A percentile compares a stretch with the other conserved stretches of the same genome.
phyloP scores from a whole-genome alignment of 805 yeast species.

The Candida namnaoensis region DNA sequence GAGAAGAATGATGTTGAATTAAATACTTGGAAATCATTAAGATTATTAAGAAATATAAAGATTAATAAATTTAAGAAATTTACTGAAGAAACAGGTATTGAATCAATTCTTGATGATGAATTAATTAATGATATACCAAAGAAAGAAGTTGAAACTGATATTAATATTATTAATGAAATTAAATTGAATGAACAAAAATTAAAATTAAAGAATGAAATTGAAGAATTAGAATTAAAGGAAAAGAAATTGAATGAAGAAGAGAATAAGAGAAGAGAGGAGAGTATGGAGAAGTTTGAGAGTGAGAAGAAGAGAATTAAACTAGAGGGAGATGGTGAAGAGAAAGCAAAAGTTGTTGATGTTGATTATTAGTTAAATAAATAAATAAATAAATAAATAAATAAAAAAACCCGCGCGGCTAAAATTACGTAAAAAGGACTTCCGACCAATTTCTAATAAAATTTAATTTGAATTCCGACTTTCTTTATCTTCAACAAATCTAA shows the following conservation, averaged over 20 bases:
- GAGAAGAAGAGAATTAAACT: conserved; percentile 6
- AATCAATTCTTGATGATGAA: conserved; percentile 14
- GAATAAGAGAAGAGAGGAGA: conserved; percentile 12
- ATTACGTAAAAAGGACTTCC: no score
- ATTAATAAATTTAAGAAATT: conserved; percentile 28
- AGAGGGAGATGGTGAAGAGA: conserved; percentile 5
- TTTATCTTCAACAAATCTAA: no score
- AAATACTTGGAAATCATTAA: conserved; percentile 32
- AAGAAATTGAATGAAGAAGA: no score
- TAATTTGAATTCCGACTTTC: no score
- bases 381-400: no score
- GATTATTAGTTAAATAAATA: no score
- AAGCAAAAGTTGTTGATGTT: neutral
- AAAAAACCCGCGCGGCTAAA: no score
- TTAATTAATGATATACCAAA: conserved; percentile 22
- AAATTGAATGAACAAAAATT: conserved; percentile 3
- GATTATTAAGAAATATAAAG: conserved; percentile 27
- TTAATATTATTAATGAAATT: no score
- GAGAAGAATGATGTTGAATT: conserved; percentile 19
- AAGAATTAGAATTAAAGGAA: conserved; percentile 3
- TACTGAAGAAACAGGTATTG: conserved; percentile 24
- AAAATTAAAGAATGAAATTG: conserved; percentile 4
- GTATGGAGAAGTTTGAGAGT: conserved; percentile 6
- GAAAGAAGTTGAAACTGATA: conserved; percentile 3
- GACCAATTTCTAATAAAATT: no score